Evolutionary conservation across 768 basidiomycete species (phyloP).

Genomic region (Tylopilus vinaceipallidus): DNA sequence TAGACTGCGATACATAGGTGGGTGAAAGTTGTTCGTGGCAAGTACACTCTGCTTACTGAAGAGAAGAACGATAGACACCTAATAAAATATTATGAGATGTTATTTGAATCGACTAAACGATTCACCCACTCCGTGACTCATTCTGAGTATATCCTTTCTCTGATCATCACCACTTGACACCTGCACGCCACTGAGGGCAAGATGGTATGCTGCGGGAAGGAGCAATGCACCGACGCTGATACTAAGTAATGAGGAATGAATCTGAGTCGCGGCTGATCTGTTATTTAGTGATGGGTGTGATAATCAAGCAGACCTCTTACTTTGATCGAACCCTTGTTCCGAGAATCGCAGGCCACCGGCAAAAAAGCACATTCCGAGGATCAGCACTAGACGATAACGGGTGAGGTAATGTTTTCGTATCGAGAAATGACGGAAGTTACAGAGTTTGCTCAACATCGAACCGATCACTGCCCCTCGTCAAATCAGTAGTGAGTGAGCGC

Average conservation of each 20-base stretch:
- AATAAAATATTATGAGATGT: conserved; percentile 3
- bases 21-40: background rate
- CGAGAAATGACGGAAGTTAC: conserved; percentile 33
- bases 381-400: conserved; percentile 49
- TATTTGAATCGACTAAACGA: background rate
- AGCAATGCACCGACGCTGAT: conserved; percentile 80
- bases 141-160: conserved; percentile 40
- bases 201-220: conserved; percentile 78
- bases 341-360: conserved; percentile 77
- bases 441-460: conserved; percentile 76
- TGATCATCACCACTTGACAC: conserved; percentile 31
- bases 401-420: conserved; percentile 9
- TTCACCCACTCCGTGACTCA: conserved; percentile 50
- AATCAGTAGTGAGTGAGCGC: conserved; percentile 3
- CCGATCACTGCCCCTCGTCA: conserved; percentile 59
- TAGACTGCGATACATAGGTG: conserved; percentile 40
- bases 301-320: conserved; percentile 40
- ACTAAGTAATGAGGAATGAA: conserved; percentile 73
- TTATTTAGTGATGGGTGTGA: conserved; percentile 2
- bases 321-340: conserved; percentile 75
- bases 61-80: conserved; percentile 53
- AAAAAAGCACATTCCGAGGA: conserved; percentile 90
- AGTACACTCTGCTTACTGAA: conserved; percentile 39
- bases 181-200: conserved; percentile 37
- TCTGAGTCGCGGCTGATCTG: conserved; percentile 52